Percentiles rank a stretch among this genome's conserved stretches.
Evolutionary conservation across 768 basidiomycete genomes (phyloP).

Genomic region (Mycena leptocephala): DNA sequence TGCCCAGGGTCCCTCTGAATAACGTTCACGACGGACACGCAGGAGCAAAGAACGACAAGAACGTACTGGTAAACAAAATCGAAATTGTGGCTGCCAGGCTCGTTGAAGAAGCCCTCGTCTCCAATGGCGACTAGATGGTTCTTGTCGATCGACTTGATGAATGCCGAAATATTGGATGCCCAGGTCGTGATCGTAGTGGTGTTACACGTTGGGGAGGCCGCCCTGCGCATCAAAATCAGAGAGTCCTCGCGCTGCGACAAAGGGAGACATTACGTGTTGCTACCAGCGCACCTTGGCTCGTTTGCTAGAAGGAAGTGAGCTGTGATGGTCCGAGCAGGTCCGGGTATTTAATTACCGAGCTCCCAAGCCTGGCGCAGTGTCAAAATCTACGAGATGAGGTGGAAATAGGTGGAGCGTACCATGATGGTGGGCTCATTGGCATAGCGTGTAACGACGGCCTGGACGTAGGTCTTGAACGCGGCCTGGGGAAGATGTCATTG

Average conservation of each 20-base stretch:
- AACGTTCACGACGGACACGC: not conserved
- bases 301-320: no score
- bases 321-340: no score
- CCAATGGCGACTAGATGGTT: slow-evolving; percentile 76
- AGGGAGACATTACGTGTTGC: slow-evolving; percentile 9
- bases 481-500: slow-evolving; percentile 42
- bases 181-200: slow-evolving; percentile 69
- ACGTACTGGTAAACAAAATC: slow-evolving; percentile 73
- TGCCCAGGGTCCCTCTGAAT: slow-evolving; percentile 64
- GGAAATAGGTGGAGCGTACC: slow-evolving; percentile 52
- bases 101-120: slow-evolving; percentile 78
- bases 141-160: no score
- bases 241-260: not conserved
- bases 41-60: no score
- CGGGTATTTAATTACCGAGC: slow-evolving; percentile 45
- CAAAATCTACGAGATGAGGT: not conserved
- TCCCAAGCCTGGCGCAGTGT: slow-evolving; percentile 41
- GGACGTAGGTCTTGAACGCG: slow-evolving; percentile 68
- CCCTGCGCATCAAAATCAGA: slow-evolving; percentile 19
- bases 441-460: no score
- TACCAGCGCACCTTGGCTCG: slow-evolving; percentile 22
- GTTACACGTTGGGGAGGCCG: slow-evolving; percentile 62
- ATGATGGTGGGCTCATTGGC: slow-evolving; percentile 72
- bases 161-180: slow-evolving; percentile 70
- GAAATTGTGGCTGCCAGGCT: slow-evolving; percentile 63